Conservation (phyloP, 202 grass and related monocot genomes). For the Zoysia matrella region DNA sequence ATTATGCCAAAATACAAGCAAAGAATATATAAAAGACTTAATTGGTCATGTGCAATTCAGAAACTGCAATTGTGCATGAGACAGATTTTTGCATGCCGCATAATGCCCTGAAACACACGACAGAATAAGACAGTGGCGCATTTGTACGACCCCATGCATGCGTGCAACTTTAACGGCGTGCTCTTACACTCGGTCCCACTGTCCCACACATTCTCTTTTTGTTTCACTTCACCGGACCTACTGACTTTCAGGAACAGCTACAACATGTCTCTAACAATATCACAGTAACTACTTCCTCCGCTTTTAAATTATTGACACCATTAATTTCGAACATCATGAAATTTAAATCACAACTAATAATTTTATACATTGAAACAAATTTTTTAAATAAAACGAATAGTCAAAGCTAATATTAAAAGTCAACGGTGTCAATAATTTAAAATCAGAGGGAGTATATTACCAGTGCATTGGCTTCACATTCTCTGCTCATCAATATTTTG, state of each 20-base stretch:
- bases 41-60: background rate
- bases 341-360: too few relatives aligned
- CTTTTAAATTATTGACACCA: too few relatives aligned
- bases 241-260: background rate
- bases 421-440: too few relatives aligned
- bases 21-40: slow-evolving; percentile 4
- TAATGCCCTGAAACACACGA: slow-evolving; percentile 23
- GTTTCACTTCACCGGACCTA: slow-evolving; percentile 43
- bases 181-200: slow-evolving; percentile 54
- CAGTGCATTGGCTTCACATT: background rate
- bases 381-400: too few relatives aligned
- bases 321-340: too few relatives aligned
- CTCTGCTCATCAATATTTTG: background rate
- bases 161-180: slow-evolving; percentile 74
- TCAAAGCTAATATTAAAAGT: too few relatives aligned
- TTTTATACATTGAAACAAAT: too few relatives aligned
- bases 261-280: too few relatives aligned
- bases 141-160: slow-evolving; percentile 8
- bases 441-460: background rate
- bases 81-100: background rate
- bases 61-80: background rate
- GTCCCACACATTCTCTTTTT: slow-evolving; percentile 44
- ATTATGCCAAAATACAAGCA: background rate
- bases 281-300: too few relatives aligned
- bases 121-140: slow-evolving; percentile 45